A percentile compares a stretch with the other conserved stretches of the same genome.
These are phyloP conservation scores for Penicillium subrubescens DNA, from an alignment of 495 filamentous ascomycete genomes.

Conservation along the genomic window DNA sequence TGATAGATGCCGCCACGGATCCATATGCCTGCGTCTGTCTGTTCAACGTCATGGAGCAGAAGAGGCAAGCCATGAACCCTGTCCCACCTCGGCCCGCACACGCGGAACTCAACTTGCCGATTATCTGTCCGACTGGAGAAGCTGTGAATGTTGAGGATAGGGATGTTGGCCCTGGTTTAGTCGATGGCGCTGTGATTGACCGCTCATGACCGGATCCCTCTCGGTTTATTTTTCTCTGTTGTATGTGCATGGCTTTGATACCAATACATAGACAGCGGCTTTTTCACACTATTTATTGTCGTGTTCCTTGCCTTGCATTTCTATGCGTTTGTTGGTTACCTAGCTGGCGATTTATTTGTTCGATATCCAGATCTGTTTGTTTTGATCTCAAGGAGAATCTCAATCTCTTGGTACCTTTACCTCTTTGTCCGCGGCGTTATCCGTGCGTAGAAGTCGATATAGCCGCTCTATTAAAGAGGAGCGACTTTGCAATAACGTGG, in stretches of 20 bases:
- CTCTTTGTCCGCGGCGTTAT: too few species aligned
- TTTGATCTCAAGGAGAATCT: background rate
- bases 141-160: constrained; percentile 10
- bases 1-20: constrained; percentile 76
- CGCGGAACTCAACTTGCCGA: constrained; percentile 66
- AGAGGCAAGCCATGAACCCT: constrained; percentile 64
- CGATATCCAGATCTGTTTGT: background rate
- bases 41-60: constrained; percentile 67
- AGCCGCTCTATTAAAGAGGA: too few species aligned
- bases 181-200: constrained; percentile 10
- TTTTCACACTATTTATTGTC: background rate
- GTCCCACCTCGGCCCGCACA: constrained; percentile 67
- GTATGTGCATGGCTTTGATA: background rate
- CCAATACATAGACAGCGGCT: background rate
- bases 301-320: background rate
- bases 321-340: background rate
- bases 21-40: constrained; percentile 79
- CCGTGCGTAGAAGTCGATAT: too few species aligned
- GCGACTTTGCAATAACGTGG: too few species aligned
- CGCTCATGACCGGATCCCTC: background rate
- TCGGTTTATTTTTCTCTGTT: background rate
- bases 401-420: background rate
- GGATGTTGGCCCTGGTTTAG: constrained; percentile 1
- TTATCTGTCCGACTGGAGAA: constrained; percentile 33
- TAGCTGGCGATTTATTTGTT: background rate